These are phyloP conservation scores for Breynia disticha DNA, from an alignment of 441 rosid genomes.

Conservation along the genomic window DNA sequence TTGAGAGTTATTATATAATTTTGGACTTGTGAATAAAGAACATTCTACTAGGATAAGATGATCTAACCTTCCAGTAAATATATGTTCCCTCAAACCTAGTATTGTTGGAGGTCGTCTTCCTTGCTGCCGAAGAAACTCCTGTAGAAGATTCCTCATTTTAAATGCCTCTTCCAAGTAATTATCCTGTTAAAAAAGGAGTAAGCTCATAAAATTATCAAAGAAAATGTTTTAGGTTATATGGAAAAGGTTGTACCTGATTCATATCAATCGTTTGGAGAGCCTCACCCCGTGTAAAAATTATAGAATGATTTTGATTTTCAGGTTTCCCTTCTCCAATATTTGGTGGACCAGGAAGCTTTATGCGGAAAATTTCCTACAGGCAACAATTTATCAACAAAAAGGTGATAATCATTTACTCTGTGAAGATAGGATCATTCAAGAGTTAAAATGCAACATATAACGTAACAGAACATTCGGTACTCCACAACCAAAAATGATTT, in stretches of 20 bases:
- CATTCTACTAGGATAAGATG: constrained; percentile 6
- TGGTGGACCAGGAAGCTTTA: constrained; percentile 95
- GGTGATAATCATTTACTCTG: too few species aligned
- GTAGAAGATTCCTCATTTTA: constrained; percentile 94
- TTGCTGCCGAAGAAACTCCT: constrained; percentile 68
- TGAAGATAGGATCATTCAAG: too few species aligned
- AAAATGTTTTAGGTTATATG: constrained; percentile 3
- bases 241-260: constrained; percentile 67
- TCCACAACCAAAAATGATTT: too few species aligned
- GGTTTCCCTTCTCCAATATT: constrained; percentile 99
- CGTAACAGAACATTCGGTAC: too few species aligned
- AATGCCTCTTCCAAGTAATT: constrained; percentile 92
- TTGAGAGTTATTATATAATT: constrained; percentile 7
- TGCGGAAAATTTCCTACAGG: constrained; percentile 69
- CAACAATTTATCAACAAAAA: too few species aligned
- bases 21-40: background rate
- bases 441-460: too few species aligned
- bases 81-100: constrained; percentile 89
- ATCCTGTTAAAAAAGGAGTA: constrained; percentile 50
- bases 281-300: constrained; percentile 93
- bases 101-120: constrained; percentile 80
- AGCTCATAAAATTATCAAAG: constrained; percentile 8
- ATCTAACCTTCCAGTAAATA: constrained; percentile 90
- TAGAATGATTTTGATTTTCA: constrained; percentile 96
- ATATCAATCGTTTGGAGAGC: constrained; percentile 96